These are phyloP conservation scores for Fagus sylvatica DNA, from an alignment of 306 rosid genomes.

Conservation along the genomic window DNA sequence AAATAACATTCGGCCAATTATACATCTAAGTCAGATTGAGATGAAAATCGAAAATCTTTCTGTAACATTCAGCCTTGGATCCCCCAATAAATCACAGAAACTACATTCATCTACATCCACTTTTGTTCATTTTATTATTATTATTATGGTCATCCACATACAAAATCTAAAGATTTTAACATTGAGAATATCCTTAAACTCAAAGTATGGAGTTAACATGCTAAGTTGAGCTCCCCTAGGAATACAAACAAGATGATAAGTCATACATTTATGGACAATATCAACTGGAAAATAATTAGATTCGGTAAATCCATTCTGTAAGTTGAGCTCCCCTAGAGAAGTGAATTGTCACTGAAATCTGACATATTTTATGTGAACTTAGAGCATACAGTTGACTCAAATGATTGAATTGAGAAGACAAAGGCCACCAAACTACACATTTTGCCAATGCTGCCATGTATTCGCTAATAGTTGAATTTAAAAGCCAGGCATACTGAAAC, in stretches of 20 bases:
- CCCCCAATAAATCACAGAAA: neutral
- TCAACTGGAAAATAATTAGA: neutral
- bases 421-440: neutral
- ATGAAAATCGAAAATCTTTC: neutral
- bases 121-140: neutral
- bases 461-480: constrained; percentile 13
- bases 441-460: constrained; percentile 29
- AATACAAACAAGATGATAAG: neutral
- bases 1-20: neutral
- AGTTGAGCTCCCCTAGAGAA: neutral
- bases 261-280: neutral
- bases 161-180: neutral
- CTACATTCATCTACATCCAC: neutral
- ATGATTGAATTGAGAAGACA: neutral
- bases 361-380: neutral
- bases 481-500: constrained; percentile 29
- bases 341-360: neutral
- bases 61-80: neutral
- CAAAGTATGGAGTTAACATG: neutral
- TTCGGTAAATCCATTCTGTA: neutral
- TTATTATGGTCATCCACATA: neutral
- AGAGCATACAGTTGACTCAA: neutral
- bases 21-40: neutral
- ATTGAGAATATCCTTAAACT: too few relatives aligned
- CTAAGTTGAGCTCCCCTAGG: too few relatives aligned